These are phyloP conservation scores for Trypanosoma scelopori DNA, from an alignment of 208 protist genomes.

Conservation along the genomic window DNA sequence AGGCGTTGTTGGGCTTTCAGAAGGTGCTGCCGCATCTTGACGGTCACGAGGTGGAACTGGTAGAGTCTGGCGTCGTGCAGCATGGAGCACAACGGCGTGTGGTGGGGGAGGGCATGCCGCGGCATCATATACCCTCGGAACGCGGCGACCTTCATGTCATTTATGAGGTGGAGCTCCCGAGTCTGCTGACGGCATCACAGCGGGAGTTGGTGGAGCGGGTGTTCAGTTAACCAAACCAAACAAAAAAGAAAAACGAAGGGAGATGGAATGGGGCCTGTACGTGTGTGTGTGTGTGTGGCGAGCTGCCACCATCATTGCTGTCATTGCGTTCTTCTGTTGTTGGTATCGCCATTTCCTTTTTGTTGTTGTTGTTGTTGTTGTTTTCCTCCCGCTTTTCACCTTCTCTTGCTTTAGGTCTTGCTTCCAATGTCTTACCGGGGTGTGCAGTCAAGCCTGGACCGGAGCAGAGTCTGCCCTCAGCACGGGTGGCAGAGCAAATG, in stretches of 20 bases:
- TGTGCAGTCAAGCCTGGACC: too few species aligned
- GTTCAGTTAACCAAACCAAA: too few species aligned
- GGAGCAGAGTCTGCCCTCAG: too few species aligned
- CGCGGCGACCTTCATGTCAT: slow-evolving; percentile 66
- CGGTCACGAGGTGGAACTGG: slow-evolving; percentile 50
- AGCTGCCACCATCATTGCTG: too few species aligned
- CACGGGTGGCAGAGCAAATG: too few species aligned
- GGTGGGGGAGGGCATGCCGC: slow-evolving; percentile 81
- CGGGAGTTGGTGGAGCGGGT: slow-evolving; percentile 24
- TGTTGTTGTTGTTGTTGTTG: too few species aligned
- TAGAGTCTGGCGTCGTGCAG: slow-evolving; percentile 37
- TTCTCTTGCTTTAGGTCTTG: too few species aligned
- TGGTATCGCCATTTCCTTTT: too few species aligned
- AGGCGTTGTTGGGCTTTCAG: slow-evolving; percentile 80
- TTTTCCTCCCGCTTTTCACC: too few species aligned
- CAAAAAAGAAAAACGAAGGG: too few species aligned
- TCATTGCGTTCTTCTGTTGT: too few species aligned
- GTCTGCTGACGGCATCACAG: slow-evolving; percentile 28
- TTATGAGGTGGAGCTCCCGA: slow-evolving; percentile 63
- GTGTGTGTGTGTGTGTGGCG: neutral
- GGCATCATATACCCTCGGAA: slow-evolving; percentile 65
- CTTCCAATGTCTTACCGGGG: too few species aligned
- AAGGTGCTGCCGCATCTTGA: slow-evolving; percentile 75
- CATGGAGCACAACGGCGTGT: slow-evolving; percentile 36
- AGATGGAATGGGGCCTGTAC: neutral